Base-by-base conservation (phyloP, 2,329 filamentous ascomycete species). In the Alternaria ethzedia region DNA sequence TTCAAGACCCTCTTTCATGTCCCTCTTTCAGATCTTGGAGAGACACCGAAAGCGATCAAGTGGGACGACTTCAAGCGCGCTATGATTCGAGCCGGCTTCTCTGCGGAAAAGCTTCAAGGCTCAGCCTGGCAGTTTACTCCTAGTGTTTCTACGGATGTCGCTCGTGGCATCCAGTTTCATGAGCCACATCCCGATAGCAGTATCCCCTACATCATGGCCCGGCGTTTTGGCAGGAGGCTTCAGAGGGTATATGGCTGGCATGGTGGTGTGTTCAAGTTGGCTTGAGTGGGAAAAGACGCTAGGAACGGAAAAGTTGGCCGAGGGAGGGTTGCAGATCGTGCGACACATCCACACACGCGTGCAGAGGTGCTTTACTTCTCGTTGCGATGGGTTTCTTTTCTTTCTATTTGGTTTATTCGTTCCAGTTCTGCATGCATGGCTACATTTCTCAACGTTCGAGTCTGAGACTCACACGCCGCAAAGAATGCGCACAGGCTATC, bases 181-280 rank as follows among this genome's bases (percentile, higher is more conserved):
- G 86, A 89, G 68, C 87, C 88, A 3, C 87, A 89, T 73, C 86
- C 86, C 0, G 72, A 73, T 2, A 78, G 77, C 0, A 88, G 89
- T 72, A 81, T 90, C 6, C 76, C 83, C 0, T 86, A 84, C 63
- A 67, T 68, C 2, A 74, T 73, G 30, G 86, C 85, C 0, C 79
- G 85, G 54, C 73, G 82, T 82, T 67, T 87, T 85, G 0, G 75
- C 4, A 55, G 86, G 52, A 78, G 86, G 26, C 66, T 89, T 45
- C 79, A 52, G 50, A 15, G 56, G 5, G 61, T 54, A 3, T 63
- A 59, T 41, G 51, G 61, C 3, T 63, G 56, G 50, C 41, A 13
- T 12, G 36, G 23, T 4, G 36, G 15, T 8, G 47, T 32, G 13
- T 59, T 63, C 13, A 41, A 20, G n/a, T 10, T 43, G 5, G 23